Evolutionary conservation across 2,329 filamentous ascomycete genomes (phyloP).

Genomic region (Paecilomyces niveus): DNA sequence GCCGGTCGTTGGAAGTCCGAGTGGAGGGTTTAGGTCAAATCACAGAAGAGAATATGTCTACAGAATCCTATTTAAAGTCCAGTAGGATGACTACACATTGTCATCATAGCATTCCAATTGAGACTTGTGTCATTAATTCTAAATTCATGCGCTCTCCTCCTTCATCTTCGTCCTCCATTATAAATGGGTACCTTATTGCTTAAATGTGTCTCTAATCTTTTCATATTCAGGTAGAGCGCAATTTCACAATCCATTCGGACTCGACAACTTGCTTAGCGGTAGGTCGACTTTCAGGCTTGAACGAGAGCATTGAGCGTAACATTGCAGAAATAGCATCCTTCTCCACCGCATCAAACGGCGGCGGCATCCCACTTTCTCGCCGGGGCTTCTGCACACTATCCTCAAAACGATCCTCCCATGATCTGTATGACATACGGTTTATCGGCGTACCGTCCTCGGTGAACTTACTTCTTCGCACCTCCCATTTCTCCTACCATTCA

Average conservation of each 20-base stretch:
- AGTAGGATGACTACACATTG: too few relatives aligned
- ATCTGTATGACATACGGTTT: constrained; percentile 5
- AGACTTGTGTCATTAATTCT: too few relatives aligned
- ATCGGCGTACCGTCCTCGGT: constrained; percentile 18
- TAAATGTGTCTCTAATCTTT: neutral
- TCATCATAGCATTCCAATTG: too few relatives aligned
- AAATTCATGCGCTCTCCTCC: too few relatives aligned
- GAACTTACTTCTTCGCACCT: constrained; percentile 12
- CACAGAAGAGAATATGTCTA: too few relatives aligned
- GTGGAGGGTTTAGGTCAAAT: too few relatives aligned
- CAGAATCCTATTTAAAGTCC: too few relatives aligned
- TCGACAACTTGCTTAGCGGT: constrained; percentile 17
- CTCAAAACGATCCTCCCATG: constrained; percentile 19
- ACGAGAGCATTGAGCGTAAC: constrained; percentile 20
- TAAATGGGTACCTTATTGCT: too few relatives aligned
- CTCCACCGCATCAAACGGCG: constrained; percentile 16
- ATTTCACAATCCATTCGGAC: constrained; percentile 24
- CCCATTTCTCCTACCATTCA: constrained; percentile 22
- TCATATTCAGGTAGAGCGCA: constrained; percentile 17
- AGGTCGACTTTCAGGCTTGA: constrained; percentile 17
- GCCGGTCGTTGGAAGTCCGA: too few relatives aligned
- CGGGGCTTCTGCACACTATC: constrained; percentile 21
- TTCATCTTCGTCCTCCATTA: too few relatives aligned
- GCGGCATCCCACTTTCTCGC: constrained; percentile 10
- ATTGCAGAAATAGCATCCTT: constrained; percentile 17